Evolutionary conservation across 768 basidiomycete species (phyloP).

Genomic region (Termitomyces heimii): DNA sequence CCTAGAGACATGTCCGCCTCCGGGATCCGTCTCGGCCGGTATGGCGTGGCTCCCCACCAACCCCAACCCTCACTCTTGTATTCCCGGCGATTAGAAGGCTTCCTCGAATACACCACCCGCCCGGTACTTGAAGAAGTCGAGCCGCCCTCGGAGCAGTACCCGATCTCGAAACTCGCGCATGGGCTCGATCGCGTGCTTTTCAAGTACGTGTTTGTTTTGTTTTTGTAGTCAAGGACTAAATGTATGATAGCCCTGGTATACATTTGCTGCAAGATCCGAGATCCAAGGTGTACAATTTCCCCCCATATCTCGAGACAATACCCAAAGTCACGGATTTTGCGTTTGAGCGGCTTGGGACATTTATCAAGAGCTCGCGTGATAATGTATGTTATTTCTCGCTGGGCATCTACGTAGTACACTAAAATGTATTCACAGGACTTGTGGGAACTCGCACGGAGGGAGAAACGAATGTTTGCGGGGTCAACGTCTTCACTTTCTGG

Average conservation of each 20-base stretch:
- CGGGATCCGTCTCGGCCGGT: not conserved
- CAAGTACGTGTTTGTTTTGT: conserved; percentile 19
- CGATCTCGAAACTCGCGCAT: conserved; percentile 59
- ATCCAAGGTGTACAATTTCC: conserved; percentile 82
- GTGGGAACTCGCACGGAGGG: conserved; percentile 47
- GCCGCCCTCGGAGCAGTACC: conserved; percentile 39
- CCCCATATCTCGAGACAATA: conserved; percentile 62
- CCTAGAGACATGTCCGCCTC: not conserved
- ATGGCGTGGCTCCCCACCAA: not conserved
- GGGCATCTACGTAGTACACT: not conserved
- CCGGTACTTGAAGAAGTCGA: conserved; percentile 29
- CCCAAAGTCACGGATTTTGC: conserved; percentile 81
- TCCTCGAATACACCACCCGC: conserved; percentile 18
- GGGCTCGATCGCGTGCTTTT: conserved; percentile 63
- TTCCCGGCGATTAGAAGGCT: conserved; percentile 28
- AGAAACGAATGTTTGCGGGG: conserved; percentile 65
- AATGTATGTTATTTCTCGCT: conserved; percentile 33
- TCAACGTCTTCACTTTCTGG: conserved; percentile 89
- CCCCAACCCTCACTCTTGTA: conserved; percentile 10
- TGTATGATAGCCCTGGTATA: conserved; percentile 64
- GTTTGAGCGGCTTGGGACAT: conserved; percentile 69
- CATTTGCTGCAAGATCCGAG: conserved; percentile 87
- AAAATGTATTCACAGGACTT: conserved; percentile 46
- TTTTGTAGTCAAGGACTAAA: not conserved
- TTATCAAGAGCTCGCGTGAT: conserved; percentile 76